Conservation (phyloP, 2,329 filamentous ascomycete genomes). For the Torrubiellomyces zombiae region DNA sequence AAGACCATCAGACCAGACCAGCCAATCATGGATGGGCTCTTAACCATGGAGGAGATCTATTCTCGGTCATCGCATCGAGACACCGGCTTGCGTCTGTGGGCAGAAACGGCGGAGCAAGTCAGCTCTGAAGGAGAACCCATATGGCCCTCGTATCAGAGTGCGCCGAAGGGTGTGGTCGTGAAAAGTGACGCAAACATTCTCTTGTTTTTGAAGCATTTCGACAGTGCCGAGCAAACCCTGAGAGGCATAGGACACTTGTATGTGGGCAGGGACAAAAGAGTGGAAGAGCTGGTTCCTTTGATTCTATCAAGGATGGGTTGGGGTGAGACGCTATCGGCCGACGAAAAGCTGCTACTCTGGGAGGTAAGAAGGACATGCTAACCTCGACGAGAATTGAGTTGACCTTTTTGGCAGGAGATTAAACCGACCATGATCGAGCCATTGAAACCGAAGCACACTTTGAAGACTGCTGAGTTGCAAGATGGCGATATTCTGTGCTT, state of each 20-base stretch:
- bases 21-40: slow-evolving; percentile 59
- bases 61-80: slow-evolving; percentile 42
- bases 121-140: slow-evolving; percentile 50
- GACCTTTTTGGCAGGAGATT: slow-evolving; percentile 47
- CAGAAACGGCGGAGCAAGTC: slow-evolving; percentile 57
- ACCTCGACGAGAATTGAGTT: neutral
- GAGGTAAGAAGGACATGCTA: slow-evolving; percentile 33
- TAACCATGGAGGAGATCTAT: slow-evolving; percentile 58
- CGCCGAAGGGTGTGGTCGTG: slow-evolving; percentile 37
- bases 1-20: slow-evolving; percentile 88
- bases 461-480: slow-evolving; percentile 85
- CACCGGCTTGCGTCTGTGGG: slow-evolving; percentile 68
- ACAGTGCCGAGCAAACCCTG: slow-evolving; percentile 58
- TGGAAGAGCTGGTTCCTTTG: slow-evolving; percentile 62
- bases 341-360: slow-evolving; percentile 53
- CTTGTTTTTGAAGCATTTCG: slow-evolving; percentile 86
- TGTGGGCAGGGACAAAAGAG: slow-evolving; percentile 72
- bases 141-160: slow-evolving; percentile 50
- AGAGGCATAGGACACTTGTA: slow-evolving; percentile 71
- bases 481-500: slow-evolving; percentile 96
- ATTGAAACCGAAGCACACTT: slow-evolving; percentile 78
- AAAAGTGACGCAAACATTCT: slow-evolving; percentile 56
- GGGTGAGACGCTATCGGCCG: slow-evolving; percentile 52
- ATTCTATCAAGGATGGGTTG: slow-evolving; percentile 78
- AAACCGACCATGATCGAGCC: slow-evolving; percentile 95